Conservation (phyloP, 2,329 filamentous ascomycete species). For the Cordyceps militaris region DNA sequence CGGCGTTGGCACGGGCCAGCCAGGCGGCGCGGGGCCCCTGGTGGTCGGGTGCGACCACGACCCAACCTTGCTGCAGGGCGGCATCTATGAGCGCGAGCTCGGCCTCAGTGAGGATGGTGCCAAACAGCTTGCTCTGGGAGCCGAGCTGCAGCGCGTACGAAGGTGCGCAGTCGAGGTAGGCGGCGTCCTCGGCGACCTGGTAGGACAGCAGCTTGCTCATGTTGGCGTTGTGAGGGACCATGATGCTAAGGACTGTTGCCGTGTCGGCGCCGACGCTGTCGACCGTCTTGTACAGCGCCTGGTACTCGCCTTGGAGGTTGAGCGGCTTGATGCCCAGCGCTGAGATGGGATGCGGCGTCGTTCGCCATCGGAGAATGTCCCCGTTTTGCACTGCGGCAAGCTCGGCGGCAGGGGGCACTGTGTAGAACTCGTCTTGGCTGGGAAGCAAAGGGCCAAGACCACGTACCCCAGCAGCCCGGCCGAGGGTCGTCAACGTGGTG, state of each 20-base stretch:
- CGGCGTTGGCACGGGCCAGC: constrained; percentile 31
- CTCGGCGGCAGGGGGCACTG: constrained; percentile 10
- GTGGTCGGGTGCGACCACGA: constrained; percentile 42
- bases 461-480: neutral
- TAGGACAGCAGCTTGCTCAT: constrained; percentile 31
- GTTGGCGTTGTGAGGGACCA: constrained; percentile 27
- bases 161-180: constrained; percentile 28
- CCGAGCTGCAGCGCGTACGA: constrained; percentile 22
- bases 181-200: constrained; percentile 34
- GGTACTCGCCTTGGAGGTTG: constrained; percentile 17
- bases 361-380: constrained; percentile 12
- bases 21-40: constrained; percentile 38
- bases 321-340: constrained; percentile 17
- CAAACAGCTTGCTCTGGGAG: too few relatives aligned
- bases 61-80: constrained; percentile 36
- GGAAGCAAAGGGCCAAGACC: constrained; percentile 1
- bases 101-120: constrained; percentile 22
- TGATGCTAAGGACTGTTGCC: constrained; percentile 28
- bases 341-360: constrained; percentile 9
- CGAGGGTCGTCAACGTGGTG: too few relatives aligned
- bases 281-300: constrained; percentile 37
- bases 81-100: constrained; percentile 19
- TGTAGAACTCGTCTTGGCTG: constrained; percentile 15
- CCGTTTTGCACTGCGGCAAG: constrained; percentile 6
- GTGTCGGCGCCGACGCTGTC: too few relatives aligned